phyloP scores from a whole-genome alignment of 495 filamentous ascomycete species.

The Symbiotaphrina buchneri region DNA sequence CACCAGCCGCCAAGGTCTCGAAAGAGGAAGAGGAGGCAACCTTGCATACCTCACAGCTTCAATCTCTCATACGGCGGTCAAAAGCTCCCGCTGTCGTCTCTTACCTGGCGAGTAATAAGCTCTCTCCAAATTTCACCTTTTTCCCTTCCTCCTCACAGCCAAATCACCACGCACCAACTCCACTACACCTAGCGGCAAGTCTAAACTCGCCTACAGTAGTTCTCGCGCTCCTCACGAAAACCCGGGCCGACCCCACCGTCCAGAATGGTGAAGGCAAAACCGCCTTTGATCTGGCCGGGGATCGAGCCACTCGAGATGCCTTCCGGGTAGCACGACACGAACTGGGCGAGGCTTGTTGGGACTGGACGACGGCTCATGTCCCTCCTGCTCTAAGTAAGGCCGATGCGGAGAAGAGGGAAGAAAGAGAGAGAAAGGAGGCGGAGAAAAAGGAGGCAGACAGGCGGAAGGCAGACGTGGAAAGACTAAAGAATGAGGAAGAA shows the following conservation, averaged over 20 bases:
- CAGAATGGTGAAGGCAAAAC: conserved; percentile 44
- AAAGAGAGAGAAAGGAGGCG: conserved; percentile 32
- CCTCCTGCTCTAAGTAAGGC: conserved; percentile 41
- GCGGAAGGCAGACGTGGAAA: conserved; percentile 19
- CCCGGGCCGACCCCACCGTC: conserved; percentile 46
- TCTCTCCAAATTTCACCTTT: conserved; percentile 50
- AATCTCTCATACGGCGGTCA: conserved; percentile 70
- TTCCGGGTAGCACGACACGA: conserved; percentile 74
- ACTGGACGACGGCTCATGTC: conserved; percentile 57
- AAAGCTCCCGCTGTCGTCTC: conserved; percentile 72
- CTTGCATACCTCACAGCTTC: conserved; percentile 70
- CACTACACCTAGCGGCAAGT: conserved; percentile 68
- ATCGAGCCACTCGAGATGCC: conserved; percentile 69
- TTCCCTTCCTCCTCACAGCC: conserved; percentile 39
- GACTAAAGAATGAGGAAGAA: conserved; percentile 20
- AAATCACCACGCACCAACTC: conserved; percentile 68
- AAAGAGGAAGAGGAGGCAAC: conserved; percentile 64
- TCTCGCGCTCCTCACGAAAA: conserved; percentile 52
- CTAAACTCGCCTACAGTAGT: conserved; percentile 54
- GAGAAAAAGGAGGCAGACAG: conserved; percentile 32
- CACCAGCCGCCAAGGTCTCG: conserved; percentile 22
- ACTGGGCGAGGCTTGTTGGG: conserved; percentile 53
- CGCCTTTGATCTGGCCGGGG: conserved; percentile 69
- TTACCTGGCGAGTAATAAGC: conserved; percentile 51
- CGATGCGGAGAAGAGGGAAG: conserved; percentile 42